Evolutionary conservation across 176 grass and related monocot species (phyloP), one percentile per base, ranked within the genome.

Genomic region (Carex pumila): DNA sequence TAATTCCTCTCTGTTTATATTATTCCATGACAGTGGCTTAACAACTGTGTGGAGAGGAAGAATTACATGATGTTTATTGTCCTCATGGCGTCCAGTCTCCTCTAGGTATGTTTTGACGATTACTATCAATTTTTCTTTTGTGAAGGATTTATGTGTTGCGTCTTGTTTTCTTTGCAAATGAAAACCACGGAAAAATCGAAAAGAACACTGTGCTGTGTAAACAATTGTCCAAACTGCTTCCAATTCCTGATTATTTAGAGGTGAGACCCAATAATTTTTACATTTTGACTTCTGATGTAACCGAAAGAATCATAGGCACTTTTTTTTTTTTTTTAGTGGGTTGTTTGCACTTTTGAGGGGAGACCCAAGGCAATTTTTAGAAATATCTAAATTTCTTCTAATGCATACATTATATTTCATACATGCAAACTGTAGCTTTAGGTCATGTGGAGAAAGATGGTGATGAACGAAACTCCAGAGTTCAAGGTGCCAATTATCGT

Each of bases 31-130:
- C 89, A 99, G 96, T 99, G 96, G 96, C 90, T 99, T 60, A 99
- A 99, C 89, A 99, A 99, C 56, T 99, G 96, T 90, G 96, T 99
- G 77, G 96, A 93, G 9, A 88, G 85, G 80, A 99, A 95, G 84
- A 99, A 99, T 86, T 99, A 99, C 81, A 90, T 91, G 55, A 94
- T 89, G 0, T 99, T 99, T 60, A 94, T 99, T 84, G 21, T 87
- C 81, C 91, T 99, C 45, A 99, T 99, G 96, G 93, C 93, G 17
- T 93, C 89, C 59, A 92, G 96, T 85, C 90, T 99, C 49, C 67
- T 95, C 47, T 99, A 93, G 96, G 96, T 99, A 83, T 88, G 88
- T 74, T 86, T 75, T 60, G 63, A 21, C 56, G 53, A 56, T 83
- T 15, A 77, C 47, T 67, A 86, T 84, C 61, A 59, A 70, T 66